These are phyloP conservation scores for Chrysanthemum seticuspe DNA, from an alignment of 129 eudicot species.

Conservation along the genomic window DNA sequence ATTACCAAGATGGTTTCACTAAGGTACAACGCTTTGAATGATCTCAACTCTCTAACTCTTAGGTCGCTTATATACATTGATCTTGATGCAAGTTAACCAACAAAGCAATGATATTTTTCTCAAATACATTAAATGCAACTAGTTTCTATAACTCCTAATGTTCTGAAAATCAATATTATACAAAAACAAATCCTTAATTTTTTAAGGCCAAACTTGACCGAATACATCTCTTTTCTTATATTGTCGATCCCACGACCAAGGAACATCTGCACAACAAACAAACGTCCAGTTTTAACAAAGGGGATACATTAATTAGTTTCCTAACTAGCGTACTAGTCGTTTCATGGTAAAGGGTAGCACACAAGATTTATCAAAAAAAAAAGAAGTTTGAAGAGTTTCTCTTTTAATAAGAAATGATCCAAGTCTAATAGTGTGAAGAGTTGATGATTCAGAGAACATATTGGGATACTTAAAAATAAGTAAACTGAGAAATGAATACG, in stretches of 20 bases:
- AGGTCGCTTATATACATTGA: neutral
- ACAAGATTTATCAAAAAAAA: no score
- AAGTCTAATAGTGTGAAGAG: neutral
- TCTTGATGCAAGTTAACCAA: neutral
- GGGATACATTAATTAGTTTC: neutral
- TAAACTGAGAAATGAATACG: neutral
- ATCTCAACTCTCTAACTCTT: no score
- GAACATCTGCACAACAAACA: conserved; percentile 61
- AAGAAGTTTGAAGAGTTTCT: neutral
- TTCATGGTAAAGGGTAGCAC: no score
- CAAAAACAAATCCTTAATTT: conserved; percentile 33
- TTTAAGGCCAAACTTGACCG: conserved; percentile 90
- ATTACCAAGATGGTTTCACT: no score
- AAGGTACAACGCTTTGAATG: no score
- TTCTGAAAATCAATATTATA: conserved; percentile 5
- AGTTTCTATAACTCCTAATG: neutral
- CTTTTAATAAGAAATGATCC: neutral
- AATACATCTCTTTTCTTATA: conserved; percentile 72
- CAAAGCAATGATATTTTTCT: conserved; percentile 1
- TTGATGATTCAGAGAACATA: neutral
- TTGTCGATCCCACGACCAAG: conserved; percentile 95
- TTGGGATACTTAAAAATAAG: neutral
- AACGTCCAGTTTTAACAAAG: conserved; percentile 16
- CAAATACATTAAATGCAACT: neutral
- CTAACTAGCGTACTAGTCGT: neutral